These are phyloP conservation scores for Acanthamoeba divionensis DNA, from an alignment of 208 protist genomes.

Conservation along the genomic window DNA sequence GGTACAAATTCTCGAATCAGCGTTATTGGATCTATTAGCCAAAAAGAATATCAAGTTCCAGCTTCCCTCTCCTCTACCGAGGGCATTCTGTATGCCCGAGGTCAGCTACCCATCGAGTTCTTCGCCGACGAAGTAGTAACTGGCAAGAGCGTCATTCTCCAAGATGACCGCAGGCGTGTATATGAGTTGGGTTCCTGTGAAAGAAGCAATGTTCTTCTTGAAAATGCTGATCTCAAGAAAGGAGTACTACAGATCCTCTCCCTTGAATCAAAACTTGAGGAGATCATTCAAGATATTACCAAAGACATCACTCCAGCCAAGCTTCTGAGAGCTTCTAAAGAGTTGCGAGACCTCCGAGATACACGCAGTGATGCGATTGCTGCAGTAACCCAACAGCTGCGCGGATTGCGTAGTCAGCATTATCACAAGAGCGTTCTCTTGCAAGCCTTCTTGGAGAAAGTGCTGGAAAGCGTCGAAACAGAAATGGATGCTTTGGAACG, in stretches of 20 bases:
- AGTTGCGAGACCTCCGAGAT: not conserved
- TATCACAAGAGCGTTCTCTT: not conserved
- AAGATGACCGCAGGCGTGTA: not conserved
- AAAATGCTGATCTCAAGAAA: not conserved
- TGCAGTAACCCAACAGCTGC: not conserved
- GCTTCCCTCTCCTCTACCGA: not conserved
- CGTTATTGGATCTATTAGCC: not conserved
- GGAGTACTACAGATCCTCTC: not conserved
- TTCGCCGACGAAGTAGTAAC: not conserved
- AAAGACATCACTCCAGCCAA: not conserved
- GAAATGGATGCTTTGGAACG: constrained; percentile 1
- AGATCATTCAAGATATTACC: not conserved
- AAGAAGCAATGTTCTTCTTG: not conserved
- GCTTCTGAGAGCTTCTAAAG: not conserved
- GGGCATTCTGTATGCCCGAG: not conserved
- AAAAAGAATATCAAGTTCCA: not conserved
- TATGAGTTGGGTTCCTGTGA: not conserved
- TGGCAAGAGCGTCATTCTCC: not conserved
- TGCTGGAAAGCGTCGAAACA: constrained; percentile 29
- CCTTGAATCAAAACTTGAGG: not conserved
- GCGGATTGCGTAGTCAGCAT: too few relatives aligned
- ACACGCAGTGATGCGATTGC: not conserved
- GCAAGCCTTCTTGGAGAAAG: constrained; percentile 34
- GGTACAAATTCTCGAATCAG: not conserved
- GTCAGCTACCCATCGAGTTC: not conserved